Conservation (phyloP, 805 yeast species). For the Ascoidea tarda region DNA sequence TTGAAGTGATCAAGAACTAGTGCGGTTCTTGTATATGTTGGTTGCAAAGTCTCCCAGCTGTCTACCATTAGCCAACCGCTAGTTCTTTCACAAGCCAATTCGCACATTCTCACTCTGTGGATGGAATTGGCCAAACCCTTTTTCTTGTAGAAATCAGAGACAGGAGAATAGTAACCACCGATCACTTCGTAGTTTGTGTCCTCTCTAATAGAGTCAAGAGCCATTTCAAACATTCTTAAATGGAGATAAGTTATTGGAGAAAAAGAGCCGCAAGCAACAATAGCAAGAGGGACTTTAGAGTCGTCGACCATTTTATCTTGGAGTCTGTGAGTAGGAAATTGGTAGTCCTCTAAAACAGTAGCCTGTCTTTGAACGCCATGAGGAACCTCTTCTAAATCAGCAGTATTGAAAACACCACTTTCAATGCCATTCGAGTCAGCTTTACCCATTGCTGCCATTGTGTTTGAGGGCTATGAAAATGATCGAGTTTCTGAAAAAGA, state of each 20-base stretch:
- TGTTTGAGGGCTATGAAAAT: too few relatives aligned
- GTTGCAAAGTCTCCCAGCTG: conserved; percentile 96
- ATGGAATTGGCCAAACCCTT: conserved; percentile 81
- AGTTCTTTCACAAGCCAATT: conserved; percentile 93
- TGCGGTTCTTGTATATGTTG: conserved; percentile 85
- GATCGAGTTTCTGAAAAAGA: too few relatives aligned
- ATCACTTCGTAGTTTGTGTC: conserved; percentile 88
- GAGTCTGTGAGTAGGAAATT: conserved; percentile 80
- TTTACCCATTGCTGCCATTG: too few relatives aligned
- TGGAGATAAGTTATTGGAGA: conserved; percentile 93
- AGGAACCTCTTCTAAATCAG: conserved; percentile 94
- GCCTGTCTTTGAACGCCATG: conserved; percentile 89
- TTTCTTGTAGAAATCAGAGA: conserved; percentile 81
- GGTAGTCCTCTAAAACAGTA: conserved; percentile 46
- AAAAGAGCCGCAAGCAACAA: conserved; percentile 96
- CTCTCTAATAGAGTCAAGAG: conserved; percentile 82
- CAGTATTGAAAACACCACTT: conserved; percentile 37
- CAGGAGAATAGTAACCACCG: conserved; percentile 95
- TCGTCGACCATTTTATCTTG: conserved; percentile 57
- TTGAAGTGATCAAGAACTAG: conserved; percentile 92
- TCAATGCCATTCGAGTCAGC: not conserved
- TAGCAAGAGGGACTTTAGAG: conserved; percentile 75
- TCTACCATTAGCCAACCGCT: conserved; percentile 98
- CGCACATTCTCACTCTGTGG: conserved; percentile 96
- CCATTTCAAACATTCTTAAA: conserved; percentile 97